Percentiles rank a stretch among this genome's conserved stretches.
Conservation (phyloP, 2,329 filamentous ascomycete genomes). For the Seiridium unicorne region DNA sequence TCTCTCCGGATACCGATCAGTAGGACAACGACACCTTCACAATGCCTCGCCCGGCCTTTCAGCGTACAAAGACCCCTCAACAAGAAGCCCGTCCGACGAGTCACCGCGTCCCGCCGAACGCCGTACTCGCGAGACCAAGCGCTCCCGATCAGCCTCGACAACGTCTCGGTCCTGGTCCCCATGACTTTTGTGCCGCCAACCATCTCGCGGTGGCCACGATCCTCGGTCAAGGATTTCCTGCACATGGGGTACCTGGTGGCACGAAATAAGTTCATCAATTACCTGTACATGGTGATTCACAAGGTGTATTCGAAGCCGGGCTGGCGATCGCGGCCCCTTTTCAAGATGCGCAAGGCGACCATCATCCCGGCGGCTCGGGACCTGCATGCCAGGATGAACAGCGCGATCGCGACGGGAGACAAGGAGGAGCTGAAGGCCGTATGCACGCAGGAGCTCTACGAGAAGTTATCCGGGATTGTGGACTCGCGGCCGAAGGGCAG, state of each 20-base stretch:
- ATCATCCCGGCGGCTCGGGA: conserved; percentile 53
- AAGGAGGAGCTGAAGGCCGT: conserved; percentile 45
- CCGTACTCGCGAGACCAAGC: not conserved
- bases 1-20: not conserved
- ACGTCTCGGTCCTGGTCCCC: conserved; percentile 5
- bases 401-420: conserved; percentile 60
- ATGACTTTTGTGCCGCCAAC: conserved; percentile 26
- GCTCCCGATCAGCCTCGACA: conserved; percentile 2
- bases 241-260: conserved; percentile 21
- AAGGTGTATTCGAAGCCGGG: conserved; percentile 45
- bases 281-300: conserved; percentile 32
- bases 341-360: conserved; percentile 38
- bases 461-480: conserved; percentile 52
- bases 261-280: conserved; percentile 33
- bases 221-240: conserved; percentile 16
- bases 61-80: not conserved
- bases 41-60: not conserved
- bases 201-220: conserved; percentile 22
- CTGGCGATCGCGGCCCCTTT: conserved; percentile 38
- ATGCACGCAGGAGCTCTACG: conserved; percentile 52
- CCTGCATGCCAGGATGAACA: conserved; percentile 61
- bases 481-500: conserved; percentile 46
- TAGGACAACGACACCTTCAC: not conserved
- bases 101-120: not conserved
- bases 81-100: conserved; percentile 2